Evolutionary conservation across 2,329 filamentous ascomycete species (phyloP).

Genomic region (Sordariomycetes sp.): DNA sequence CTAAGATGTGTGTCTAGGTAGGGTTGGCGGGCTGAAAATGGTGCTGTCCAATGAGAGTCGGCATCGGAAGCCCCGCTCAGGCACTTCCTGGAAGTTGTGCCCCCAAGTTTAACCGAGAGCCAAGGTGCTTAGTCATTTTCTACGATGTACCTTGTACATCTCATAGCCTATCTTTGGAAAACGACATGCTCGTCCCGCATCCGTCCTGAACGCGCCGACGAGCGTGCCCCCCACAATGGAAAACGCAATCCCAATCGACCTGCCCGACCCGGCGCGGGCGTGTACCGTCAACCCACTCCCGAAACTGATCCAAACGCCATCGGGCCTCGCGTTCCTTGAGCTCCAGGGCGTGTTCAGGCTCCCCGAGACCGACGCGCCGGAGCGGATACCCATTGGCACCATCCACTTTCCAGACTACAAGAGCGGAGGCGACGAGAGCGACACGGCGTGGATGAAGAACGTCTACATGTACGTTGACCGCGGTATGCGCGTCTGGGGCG

Average conservation of each 20-base stretch:
- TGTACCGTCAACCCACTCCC: constrained; percentile 49
- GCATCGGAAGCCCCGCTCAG: neutral
- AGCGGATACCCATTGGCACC: constrained; percentile 47
- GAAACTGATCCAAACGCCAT: constrained; percentile 72
- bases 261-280: constrained; percentile 12
- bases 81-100: neutral
- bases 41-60: constrained; percentile 17
- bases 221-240: neutral
- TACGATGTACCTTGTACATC: neutral
- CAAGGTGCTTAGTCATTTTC: neutral
- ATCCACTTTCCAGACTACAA: constrained; percentile 69
- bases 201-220: neutral
- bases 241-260: constrained; percentile 22
- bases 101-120: constrained; percentile 1
- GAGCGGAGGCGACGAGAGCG: constrained; percentile 31
- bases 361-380: constrained; percentile 10
- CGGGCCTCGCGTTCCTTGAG: constrained; percentile 80
- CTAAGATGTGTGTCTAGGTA: constrained; percentile 24
- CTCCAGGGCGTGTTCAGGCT: constrained; percentile 57
- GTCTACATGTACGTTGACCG: constrained; percentile 81
- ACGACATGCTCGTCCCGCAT: neutral
- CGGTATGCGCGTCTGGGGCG: constrained; percentile 79
- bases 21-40: constrained; percentile 17
- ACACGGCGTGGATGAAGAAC: constrained; percentile 75
- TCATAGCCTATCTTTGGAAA: neutral